Evolutionary conservation across 257 asterid genomes (phyloP).

Genomic region (Nicotiana attenuata): DNA sequence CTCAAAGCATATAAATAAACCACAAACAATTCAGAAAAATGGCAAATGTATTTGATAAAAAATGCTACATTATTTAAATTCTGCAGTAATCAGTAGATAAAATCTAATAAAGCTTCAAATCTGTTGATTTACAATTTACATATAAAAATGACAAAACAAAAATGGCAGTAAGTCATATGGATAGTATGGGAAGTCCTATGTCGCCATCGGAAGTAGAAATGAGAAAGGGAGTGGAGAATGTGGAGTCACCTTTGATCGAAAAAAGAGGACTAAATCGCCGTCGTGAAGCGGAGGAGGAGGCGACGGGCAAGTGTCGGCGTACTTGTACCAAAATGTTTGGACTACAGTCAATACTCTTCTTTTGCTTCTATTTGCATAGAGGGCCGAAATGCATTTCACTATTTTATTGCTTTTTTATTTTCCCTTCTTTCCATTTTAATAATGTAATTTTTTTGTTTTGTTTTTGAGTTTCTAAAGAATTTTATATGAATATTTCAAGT

Average conservation of each 20-base stretch:
- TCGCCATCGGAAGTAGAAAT: neutral
- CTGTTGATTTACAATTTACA: neutral
- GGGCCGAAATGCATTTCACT: neutral
- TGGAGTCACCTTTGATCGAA: neutral
- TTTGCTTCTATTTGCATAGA: neutral
- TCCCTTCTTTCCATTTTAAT: neutral
- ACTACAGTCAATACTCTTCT: neutral
- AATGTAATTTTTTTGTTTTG: neutral
- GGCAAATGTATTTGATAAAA: neutral
- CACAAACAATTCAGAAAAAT: neutral
- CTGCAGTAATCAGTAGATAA: neutral
- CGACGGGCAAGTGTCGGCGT: constrained; percentile 6
- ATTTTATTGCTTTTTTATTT: neutral
- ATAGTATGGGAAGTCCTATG: neutral
- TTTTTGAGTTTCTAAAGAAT: neutral
- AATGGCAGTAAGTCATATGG: neutral
- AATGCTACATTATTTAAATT: neutral
- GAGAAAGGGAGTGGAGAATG: neutral
- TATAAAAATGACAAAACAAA: neutral
- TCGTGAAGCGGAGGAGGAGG: neutral
- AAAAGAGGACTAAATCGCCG: neutral
- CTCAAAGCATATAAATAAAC: neutral
- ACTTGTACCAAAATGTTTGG: neutral
- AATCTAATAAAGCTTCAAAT: neutral
- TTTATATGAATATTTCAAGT: too few species aligned